These are phyloP conservation scores for Globisporangium iwayamae DNA, from an alignment of 352 stramenopile species.

Conservation along the genomic window DNA sequence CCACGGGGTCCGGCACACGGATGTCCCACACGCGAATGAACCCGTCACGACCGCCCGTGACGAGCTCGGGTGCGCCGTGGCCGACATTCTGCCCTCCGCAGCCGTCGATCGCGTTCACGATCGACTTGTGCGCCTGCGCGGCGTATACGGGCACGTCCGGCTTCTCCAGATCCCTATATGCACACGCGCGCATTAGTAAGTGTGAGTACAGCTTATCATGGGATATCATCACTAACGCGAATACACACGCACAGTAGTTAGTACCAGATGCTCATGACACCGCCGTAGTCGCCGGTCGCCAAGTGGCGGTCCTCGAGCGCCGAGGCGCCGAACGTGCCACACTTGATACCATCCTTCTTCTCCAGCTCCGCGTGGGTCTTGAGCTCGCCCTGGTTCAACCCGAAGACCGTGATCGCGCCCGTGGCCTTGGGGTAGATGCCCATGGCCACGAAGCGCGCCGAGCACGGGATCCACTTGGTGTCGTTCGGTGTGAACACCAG, in stretches of 20 bases:
- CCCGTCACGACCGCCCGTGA: constrained; percentile 92
- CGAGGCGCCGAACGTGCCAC: constrained; percentile 93
- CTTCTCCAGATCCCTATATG: constrained; percentile 77
- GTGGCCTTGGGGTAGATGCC: constrained; percentile 93
- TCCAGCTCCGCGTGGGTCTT: constrained; percentile 66
- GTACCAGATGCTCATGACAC: constrained; percentile 75
- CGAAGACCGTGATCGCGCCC: constrained; percentile 89
- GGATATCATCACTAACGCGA: neutral
- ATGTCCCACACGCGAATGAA: constrained; percentile 96
- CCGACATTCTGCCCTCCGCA: constrained; percentile 89
- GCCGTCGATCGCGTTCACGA: constrained; percentile 96
- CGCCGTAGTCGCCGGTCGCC: constrained; percentile 75
- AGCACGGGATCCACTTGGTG: constrained; percentile 94
- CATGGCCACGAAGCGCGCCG: constrained; percentile 89
- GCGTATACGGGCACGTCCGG: constrained; percentile 78
- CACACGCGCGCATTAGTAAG: neutral
- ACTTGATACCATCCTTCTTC: constrained; percentile 93
- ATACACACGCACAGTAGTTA: neutral
- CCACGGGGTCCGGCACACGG: constrained; percentile 87
- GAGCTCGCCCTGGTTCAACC: constrained; percentile 87
- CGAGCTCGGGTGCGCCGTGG: constrained; percentile 91
- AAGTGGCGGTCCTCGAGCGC: constrained; percentile 86
- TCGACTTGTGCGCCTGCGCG: constrained; percentile 88
- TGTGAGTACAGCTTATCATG: neutral
- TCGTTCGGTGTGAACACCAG: constrained; percentile 94